These are phyloP conservation scores for Crotalaria pallida DNA, from an alignment of 306 rosid species.

Conservation along the genomic window DNA sequence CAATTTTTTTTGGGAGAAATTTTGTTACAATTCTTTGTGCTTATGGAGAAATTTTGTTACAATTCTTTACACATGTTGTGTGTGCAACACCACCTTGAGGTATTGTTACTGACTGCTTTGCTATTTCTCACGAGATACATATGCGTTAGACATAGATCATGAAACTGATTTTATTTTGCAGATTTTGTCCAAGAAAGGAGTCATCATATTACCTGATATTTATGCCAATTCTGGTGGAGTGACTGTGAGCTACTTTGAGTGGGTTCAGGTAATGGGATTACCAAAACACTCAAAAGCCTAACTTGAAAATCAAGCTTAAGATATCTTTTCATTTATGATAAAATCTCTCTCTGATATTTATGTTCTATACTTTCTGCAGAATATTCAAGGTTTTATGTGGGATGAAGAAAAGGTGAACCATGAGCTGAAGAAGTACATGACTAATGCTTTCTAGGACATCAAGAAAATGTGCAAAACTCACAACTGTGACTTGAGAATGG, in stretches of 20 bases:
- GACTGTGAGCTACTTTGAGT: slow-evolving; percentile 73
- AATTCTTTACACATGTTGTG: no score
- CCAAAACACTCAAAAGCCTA: not conserved
- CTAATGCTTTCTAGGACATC: slow-evolving; percentile 53
- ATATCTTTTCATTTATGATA: not conserved
- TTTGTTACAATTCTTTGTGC: no score
- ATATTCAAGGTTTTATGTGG: slow-evolving; percentile 76
- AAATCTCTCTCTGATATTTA: not conserved
- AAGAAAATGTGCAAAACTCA: slow-evolving; percentile 62
- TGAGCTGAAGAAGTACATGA: no score
- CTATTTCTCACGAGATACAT: no score
- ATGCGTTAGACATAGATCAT: not conserved
- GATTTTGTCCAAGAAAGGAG: slow-evolving; percentile 58
- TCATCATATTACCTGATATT: slow-evolving; percentile 60
- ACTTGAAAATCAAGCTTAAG: not conserved
- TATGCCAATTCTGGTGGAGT: no score
- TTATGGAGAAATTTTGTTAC: no score
- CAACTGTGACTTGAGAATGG: slow-evolving; percentile 60
- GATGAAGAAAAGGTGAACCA: no score
- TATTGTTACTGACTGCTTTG: no score
- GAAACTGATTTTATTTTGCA: slow-evolving; percentile 1
- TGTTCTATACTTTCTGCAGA: slow-evolving; percentile 34
- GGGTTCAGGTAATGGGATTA: slow-evolving; percentile 60
- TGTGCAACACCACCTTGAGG: no score
- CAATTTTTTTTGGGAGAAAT: no score